Conservation (phyloP, 2,329 filamentous ascomycete genomes). For the Penicillium sp. region DNA sequence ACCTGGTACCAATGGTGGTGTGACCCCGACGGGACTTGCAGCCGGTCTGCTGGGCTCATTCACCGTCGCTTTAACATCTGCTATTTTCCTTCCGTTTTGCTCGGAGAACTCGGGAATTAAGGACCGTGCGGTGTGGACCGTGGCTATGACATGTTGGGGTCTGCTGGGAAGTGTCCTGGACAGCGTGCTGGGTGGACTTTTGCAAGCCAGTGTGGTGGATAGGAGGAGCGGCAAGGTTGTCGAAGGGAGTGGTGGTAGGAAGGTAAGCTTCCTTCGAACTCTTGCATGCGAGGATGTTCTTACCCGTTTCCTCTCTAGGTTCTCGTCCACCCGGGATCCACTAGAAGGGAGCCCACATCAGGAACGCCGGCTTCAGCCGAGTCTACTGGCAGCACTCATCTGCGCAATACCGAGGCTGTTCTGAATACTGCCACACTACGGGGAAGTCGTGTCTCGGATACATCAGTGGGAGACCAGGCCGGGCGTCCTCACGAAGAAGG, state of each 20-base stretch:
- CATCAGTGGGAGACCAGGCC: slow-evolving; percentile 12
- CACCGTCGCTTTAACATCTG: slow-evolving; percentile 61
- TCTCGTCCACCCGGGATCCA: slow-evolving; percentile 34
- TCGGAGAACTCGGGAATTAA: slow-evolving; percentile 44
- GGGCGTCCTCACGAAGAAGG: slow-evolving; percentile 23
- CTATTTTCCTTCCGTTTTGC: slow-evolving; percentile 67
- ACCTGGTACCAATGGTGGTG: slow-evolving; percentile 87
- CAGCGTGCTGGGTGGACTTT: slow-evolving; percentile 74
- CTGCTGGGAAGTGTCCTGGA: slow-evolving; percentile 76
- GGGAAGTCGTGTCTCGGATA: slow-evolving; percentile 15
- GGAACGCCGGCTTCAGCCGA: slow-evolving; percentile 5
- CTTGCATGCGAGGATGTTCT: neutral
- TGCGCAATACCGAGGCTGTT: slow-evolving; percentile 27
- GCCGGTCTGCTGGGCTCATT: slow-evolving; percentile 71
- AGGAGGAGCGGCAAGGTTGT: slow-evolving; percentile 78
- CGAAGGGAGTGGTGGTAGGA: slow-evolving; percentile 71
- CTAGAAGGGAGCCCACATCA: slow-evolving; percentile 18
- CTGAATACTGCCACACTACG: slow-evolving; percentile 28
- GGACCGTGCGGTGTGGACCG: slow-evolving; percentile 46
- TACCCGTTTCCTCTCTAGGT: slow-evolving; percentile 20
- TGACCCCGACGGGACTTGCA: slow-evolving; percentile 67
- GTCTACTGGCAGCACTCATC: slow-evolving; percentile 20
- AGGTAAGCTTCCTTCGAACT: slow-evolving; percentile 38
- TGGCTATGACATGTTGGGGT: slow-evolving; percentile 65
- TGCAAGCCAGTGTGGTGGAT: slow-evolving; percentile 84